These are phyloP conservation scores for Fusarium sp. DNA, from an alignment of 2,329 filamentous ascomycete species.

Conservation along the genomic window DNA sequence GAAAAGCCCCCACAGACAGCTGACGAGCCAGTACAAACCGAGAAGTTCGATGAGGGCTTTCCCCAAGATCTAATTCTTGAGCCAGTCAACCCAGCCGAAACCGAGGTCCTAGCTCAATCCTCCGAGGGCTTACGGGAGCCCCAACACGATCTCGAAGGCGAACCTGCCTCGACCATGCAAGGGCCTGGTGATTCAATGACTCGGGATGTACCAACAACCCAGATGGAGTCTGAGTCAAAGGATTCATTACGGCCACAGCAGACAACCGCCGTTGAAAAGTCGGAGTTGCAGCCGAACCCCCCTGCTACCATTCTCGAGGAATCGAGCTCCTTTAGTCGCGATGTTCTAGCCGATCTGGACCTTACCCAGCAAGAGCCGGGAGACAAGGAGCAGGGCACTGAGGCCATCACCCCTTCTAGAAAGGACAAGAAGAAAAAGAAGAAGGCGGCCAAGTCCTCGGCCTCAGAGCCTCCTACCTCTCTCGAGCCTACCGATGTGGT, in stretches of 20 bases:
- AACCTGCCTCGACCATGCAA: not conserved
- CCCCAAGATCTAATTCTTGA: not conserved
- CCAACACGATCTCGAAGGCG: not conserved
- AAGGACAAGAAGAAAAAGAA: constrained; percentile 37
- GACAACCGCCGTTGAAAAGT: not conserved
- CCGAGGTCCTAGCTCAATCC: not conserved
- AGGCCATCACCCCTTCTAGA: constrained; percentile 2
- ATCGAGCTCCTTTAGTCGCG: not conserved
- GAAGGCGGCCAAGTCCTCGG: constrained; percentile 12
- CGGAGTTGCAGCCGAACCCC: not conserved
- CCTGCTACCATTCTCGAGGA: not conserved
- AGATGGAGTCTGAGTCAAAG: not conserved
- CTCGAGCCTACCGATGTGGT: not conserved
- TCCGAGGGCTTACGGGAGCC: not conserved
- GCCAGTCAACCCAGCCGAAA: not conserved
- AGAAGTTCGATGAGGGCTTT: not conserved
- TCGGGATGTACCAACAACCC: not conserved
- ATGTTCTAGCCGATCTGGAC: not conserved
- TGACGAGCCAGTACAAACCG: not conserved
- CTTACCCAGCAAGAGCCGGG: not conserved
- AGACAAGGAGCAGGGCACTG: not conserved
- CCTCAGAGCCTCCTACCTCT: not conserved
- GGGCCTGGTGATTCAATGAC: not conserved
- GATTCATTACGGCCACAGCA: not conserved
- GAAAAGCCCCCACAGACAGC: not conserved